Evolutionary conservation across 305 asterid genomes (phyloP), one percentile per base, ranked within the genome.

Genomic region (Striga hermonthica): DNA sequence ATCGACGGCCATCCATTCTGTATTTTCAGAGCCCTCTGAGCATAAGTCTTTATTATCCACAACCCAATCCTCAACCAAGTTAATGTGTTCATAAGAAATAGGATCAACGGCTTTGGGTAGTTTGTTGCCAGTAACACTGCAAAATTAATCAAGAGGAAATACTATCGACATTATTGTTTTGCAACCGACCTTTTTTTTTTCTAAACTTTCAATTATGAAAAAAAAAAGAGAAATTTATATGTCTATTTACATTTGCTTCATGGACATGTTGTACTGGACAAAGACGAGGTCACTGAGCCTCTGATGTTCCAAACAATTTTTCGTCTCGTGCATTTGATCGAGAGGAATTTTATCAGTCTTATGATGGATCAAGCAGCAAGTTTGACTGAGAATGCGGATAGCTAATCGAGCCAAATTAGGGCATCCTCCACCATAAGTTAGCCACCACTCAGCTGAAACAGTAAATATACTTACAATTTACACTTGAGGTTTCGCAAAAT

Each of bases 391-490:
- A 77, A 90, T 80, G 36, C 90, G 94, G 66, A 73, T 76, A 63
- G 96, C 95, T 78, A 92, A 68, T 55, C 89, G 96, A 71, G 91
- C 89, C 83, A 92, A 79, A 79, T 80, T 90, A 8, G 97, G 95
- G 77, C 97, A 87, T 39, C 90, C 86, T 68, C 96, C 97, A 53
- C 96, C 98, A 68, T 86, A 92, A 12, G 90, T 78, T 34, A 82
- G 76, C 98, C 97, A 92, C 98, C 98, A 92, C 76, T 90, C 97
- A 70, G 88, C 98, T 92, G 72, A 67, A 76, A 66, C 40, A 76
- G 62, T 56, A 69, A 69, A 70, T 67, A 45, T 22, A 48, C 16
- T n/a, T 11, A 7, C 16, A 14, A 63, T 69, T 69, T 53, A 83
- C 90, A 69, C 74, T 87, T 97, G 86, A 36, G 97, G 97, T 22